Percentiles rank a stretch among this genome's conserved stretches.
Evolutionary conservation across 331 rosid genomes (phyloP).

Genomic region (Cydonia oblonga): DNA sequence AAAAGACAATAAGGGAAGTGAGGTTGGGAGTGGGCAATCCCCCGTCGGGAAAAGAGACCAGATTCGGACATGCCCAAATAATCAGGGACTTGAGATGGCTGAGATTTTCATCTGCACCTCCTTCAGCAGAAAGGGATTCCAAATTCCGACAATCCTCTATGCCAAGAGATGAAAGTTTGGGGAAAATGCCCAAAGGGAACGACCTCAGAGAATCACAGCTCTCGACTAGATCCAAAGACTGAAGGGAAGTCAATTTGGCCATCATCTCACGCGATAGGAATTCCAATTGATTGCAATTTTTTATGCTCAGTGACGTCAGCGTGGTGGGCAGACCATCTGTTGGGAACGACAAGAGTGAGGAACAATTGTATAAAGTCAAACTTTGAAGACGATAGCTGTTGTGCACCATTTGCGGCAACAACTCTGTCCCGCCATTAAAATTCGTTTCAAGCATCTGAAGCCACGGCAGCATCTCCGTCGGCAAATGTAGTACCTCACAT

Average conservation of each 20-base stretch:
- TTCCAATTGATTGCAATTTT: no score
- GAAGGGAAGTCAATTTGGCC: no score
- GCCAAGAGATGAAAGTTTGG: neutral
- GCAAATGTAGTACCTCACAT: neutral
- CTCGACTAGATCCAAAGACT: neutral
- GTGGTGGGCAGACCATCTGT: no score
- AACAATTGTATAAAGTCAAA: rapidly evolving
- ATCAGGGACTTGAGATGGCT: neutral
- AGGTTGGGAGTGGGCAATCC: neutral
- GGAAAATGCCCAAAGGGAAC: neutral
- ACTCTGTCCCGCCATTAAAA: no score
- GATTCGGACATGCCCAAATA: rapidly evolving
- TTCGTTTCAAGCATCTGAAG: neutral
- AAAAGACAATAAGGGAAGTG: rapidly evolving
- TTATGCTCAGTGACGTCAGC: no score
- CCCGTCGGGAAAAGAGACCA: neutral
- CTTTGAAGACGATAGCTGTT: neutral
- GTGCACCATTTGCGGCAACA: no score
- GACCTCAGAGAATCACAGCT: neutral
- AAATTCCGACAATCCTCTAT: neutral
- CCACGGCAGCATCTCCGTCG: neutral
- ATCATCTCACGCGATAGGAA: no score
- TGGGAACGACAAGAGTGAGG: no score
- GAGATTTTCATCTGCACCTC: neutral
- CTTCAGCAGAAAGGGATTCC: neutral